phyloP scores from a whole-genome alignment of 75 land plant species.

The Pinus albicaulis region DNA sequence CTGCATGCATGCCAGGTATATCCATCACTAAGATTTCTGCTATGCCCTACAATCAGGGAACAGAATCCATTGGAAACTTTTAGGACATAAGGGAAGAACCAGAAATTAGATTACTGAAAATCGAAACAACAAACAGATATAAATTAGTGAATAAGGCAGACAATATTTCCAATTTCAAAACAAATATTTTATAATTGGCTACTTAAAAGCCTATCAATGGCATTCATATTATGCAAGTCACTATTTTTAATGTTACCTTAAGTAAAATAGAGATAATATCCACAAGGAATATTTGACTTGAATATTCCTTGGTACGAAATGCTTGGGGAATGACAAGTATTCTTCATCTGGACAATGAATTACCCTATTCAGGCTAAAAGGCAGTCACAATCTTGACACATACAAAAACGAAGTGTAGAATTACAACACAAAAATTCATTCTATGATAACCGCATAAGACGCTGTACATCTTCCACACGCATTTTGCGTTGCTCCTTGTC shows the following conservation, averaged over 20 bases:
- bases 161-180: not conserved
- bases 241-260: not conserved
- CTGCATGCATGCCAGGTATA: not conserved
- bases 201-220: not conserved
- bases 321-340: not conserved
- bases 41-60: not conserved
- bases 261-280: not conserved
- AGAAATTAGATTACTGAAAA: not conserved
- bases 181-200: not conserved
- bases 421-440: not conserved
- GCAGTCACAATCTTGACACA: not conserved
- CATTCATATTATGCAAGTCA: not conserved
- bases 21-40: not conserved
- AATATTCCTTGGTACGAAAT: not conserved
- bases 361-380: not conserved
- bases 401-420: not conserved
- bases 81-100: not conserved
- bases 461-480: slow-evolving; percentile 59
- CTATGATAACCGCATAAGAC: slow-evolving; percentile 60
- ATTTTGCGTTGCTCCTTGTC: slow-evolving; percentile 51
- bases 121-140: not conserved
- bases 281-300: not conserved
- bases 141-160: not conserved
- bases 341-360: not conserved
- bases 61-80: not conserved